phyloP scores from a whole-genome alignment of 768 basidiomycete species.

The Boletus huronensis region DNA sequence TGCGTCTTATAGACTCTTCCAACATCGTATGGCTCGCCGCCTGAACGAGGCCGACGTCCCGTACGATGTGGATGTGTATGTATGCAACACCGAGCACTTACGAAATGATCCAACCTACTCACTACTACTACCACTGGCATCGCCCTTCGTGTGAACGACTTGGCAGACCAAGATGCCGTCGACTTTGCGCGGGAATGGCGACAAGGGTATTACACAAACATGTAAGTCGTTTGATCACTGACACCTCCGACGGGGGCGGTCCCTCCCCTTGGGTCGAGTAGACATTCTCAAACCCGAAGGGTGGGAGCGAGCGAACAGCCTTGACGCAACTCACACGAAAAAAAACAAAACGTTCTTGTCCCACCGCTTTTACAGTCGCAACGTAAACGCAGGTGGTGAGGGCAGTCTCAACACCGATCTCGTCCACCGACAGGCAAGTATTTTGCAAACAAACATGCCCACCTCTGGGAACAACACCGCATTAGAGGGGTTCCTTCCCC shows the following conservation, averaged over 20 bases:
- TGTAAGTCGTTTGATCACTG: conserved; percentile 8
- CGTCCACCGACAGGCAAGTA: conserved; percentile 37
- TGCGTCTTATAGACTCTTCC: conserved; percentile 1
- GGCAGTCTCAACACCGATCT: conserved; percentile 52
- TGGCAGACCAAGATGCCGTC: conserved; percentile 18
- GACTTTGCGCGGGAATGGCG: conserved; percentile 59
- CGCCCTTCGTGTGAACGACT: not conserved
- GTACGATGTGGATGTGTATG: not conserved
- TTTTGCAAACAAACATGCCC: not conserved
- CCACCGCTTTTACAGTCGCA: conserved; percentile 28
- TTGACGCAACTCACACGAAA: not conserved
- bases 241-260: not conserved
- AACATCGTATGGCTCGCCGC: too few species aligned
- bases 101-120: not conserved
- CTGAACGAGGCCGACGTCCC: not conserved
- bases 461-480: too few species aligned
- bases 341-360: not conserved
- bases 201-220: conserved; percentile 38
- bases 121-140: not conserved
- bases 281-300: not conserved
- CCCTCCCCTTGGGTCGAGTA: not conserved
- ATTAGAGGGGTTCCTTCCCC: too few species aligned
- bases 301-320: not conserved
- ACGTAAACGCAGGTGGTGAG: conserved; percentile 42
- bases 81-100: not conserved